Base-by-base conservation (phyloP, 192 early-diverging fungal genomes). In the Coemansia sp. region DNA sequence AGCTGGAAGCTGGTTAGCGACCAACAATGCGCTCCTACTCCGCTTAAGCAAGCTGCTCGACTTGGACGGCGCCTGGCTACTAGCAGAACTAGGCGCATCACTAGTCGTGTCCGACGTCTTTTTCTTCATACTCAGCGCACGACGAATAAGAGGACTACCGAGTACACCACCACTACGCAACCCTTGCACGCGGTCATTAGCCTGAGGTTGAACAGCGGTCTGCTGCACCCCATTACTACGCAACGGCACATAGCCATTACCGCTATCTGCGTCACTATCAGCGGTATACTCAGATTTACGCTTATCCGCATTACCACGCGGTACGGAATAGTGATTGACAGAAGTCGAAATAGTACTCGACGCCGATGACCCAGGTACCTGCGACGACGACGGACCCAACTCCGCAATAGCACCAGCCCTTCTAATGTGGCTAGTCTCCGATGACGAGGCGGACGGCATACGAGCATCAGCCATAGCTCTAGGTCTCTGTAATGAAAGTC, bases 71-170 rank as follows among this genome's bases (percentile, higher is more conserved):
- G 68, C 12, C 43, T 70, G 27, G 34, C 12, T 51, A 15, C 36
- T 36, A 36, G 36, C 36, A 36, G 7, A 24, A n/a, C 60, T 59
- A 24, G 44, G 24, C 8, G 41, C 31, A n/a, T 34, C 63, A 57
- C 38, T 31, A 11, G 52, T 76, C 36, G 36, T 36, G 61, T 43
- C 63, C 22, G 68, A 31, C 4, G 38, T 47, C 61, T 65, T 73
- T 49, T 82, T 82, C 68, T 73, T 70, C 68, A 74, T 73, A 65
- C 79, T 82, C 68, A 77, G 41, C 65, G 80, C 80, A 18, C 73
- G 75, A 11, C 73, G 66, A 33, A 77, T 82, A 57, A 77, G 67
- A 42, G 75, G 80, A 22, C 68, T 82, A 38, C 71, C 80, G 41
- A 69, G 33, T 27, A 44, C 68, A 49, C 70, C 64, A 47, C 72